Base-by-base conservation (phyloP, 345 rosid species). In the Syzygium jambos region DNA sequence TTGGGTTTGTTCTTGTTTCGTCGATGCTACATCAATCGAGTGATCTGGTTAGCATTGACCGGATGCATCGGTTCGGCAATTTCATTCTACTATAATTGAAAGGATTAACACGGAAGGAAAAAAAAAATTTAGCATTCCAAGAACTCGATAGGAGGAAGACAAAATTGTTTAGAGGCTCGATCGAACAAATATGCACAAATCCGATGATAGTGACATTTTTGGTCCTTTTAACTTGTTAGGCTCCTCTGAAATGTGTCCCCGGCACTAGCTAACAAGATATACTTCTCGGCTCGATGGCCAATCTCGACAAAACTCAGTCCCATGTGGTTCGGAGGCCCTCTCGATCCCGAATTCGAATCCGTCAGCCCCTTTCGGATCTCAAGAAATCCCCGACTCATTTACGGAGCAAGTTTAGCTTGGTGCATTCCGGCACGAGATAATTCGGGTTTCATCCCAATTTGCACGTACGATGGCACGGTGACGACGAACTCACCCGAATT, bases 131-230 rank as follows among this genome's bases (percentile, higher is more conserved):
- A n/a, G 34, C 9, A 61, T 61, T 61, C n/a, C 38, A n/a, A 61
- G 9, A 61, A n/a, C 6, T 17, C 13, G n/a, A 13, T 13, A 14
- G 17, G n/a, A n/a, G 9, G 73, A 13, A 61, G 38, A 14, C n/a
- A 61, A n/a, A 61, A 43, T 43, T 12, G 17, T 61, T n/a, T 61
- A 61, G 73, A 61, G 19, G 6, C 34, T n/a, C 14, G 34, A 14
- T 61, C 6, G 34, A n/a, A n/a, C 19, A n/a, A 34, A 34, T 17
- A 9, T 17, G 13, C 13, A 19, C 25, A 30, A 8, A 30, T 30
- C 34, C 6, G 0, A 1, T 1, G 25, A 34, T 2, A 9, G 4
- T 9, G 2, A 68, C 19, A 4, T 0, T 4, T 17, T 68, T 34
- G 19, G 19, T 68, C 25, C 22, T 68, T 17, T 15, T 65, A 65